Percentiles rank a stretch among this genome's conserved stretches.
Conservation (phyloP, 2,329 filamentous ascomycete genomes). For the Stagonosporopsis chrysanthemi region DNA sequence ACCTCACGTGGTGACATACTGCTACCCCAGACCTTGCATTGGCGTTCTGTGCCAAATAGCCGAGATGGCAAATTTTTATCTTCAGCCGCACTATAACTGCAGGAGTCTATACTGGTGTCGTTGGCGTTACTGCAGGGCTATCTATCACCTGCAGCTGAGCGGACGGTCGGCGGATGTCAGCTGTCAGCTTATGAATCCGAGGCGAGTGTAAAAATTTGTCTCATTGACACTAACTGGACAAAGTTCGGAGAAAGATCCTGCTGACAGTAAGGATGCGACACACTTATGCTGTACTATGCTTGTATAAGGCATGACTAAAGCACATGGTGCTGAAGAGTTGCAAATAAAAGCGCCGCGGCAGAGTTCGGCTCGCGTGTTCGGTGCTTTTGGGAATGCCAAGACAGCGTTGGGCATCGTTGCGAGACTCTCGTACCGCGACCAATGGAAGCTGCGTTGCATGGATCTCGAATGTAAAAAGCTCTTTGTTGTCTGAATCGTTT, state of each 20-base stretch:
- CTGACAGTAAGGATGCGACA: not conserved
- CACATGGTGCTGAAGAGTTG: not conserved
- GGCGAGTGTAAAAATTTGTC: not conserved
- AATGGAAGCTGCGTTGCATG: not conserved
- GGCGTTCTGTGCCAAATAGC: not conserved
- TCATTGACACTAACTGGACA: not conserved
- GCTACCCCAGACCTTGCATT: conserved; percentile 11
- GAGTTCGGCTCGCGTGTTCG: conserved; percentile 5
- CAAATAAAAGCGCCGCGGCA: conserved; percentile 8
- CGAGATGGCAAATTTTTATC: conserved; percentile 8
- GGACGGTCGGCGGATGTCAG: conserved; percentile 1
- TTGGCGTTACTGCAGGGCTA: not conserved
- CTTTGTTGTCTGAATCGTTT: not conserved
- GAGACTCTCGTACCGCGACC: not conserved
- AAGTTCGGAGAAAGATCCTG: conserved; percentile 1
- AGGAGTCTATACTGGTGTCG: not conserved
- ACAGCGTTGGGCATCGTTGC: not conserved
- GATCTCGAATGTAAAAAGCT: not conserved
- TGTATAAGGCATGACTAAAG: conserved; percentile 11
- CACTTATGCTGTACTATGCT: not conserved
- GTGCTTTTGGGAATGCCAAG: not conserved
- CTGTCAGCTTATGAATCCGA: conserved; percentile 1
- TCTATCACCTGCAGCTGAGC: not conserved
- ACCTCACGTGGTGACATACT: conserved; percentile 6
- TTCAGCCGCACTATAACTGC: conserved; percentile 1